Evolutionary conservation across 768 basidiomycete genomes (phyloP).

Genomic region (Pleurotus pulmonarius): DNA sequence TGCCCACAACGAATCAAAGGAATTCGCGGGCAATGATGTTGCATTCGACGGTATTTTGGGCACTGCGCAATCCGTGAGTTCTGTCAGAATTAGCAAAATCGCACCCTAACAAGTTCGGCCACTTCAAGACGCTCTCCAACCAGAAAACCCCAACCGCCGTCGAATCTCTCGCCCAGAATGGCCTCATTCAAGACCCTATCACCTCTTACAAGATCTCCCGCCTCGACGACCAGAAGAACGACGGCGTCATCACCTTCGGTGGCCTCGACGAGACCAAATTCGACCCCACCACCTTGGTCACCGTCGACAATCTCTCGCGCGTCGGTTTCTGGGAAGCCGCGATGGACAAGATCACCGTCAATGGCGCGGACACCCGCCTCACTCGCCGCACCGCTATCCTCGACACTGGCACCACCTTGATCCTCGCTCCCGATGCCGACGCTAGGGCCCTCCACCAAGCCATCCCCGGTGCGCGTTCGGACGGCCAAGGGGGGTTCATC

Average conservation of each 20-base stretch:
- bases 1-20: constrained; percentile 50
- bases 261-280: constrained; percentile 72
- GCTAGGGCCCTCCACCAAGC: constrained; percentile 37
- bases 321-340: constrained; percentile 80
- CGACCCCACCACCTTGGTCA: constrained; percentile 51
- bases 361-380: constrained; percentile 50
- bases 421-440: constrained; percentile 37
- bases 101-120: background rate
- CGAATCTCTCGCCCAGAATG: constrained; percentile 58
- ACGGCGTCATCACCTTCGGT: constrained; percentile 81
- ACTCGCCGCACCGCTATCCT: constrained; percentile 68
- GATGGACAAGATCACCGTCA: constrained; percentile 54
- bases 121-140: constrained; percentile 52
- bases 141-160: constrained; percentile 65
- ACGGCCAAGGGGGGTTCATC: constrained; percentile 47
- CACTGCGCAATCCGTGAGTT: constrained; percentile 60
- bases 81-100: background rate
- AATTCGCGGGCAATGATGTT: constrained; percentile 49
- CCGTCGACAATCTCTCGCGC: constrained; percentile 57
- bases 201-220: constrained; percentile 81
- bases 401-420: constrained; percentile 58
- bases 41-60: constrained; percentile 79
- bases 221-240: constrained; percentile 60
- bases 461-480: constrained; percentile 38
- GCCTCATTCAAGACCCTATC: constrained; percentile 59